Evolutionary conservation across 2,329 filamentous ascomycete species (phyloP), one percentile per base, ranked within the genome.

Genomic region (Leptographium galeiforme): DNA sequence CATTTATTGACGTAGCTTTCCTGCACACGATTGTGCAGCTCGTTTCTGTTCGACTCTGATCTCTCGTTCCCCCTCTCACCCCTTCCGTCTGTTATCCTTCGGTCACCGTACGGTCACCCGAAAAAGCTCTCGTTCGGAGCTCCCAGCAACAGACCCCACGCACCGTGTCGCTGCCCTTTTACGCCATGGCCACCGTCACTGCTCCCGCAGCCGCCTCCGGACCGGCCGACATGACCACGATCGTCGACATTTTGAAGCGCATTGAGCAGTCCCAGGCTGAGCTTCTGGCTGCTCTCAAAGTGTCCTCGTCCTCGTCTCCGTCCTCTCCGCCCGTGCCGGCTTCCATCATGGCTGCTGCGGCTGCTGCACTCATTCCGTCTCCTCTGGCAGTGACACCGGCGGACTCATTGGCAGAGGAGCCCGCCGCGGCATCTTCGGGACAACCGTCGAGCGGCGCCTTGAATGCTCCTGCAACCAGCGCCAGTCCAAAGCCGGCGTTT

Each of bases 401-500:
- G 19, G 30, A 41, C n/a, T 6, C 41, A 38, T 58, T 60, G 34
- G 58, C 54, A 49, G 61, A 63, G 16, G 60, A 60, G 16, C 57
- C 59, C 30, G 56, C 58, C 6, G 58, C 62, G 39, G 54, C 61
- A 30, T 53, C 61, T 5, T 10, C 50, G 7, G 58, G 57, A 25
- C 40, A 39, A 4, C 45, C 30, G 43, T 13, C 51, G 5, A n/a
- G 50, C 58, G 13, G 57, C 64, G 5, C 30, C 32, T n/a, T 32
- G 45, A 47, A 32, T 30, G 18, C 45, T 5, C 16, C 45, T 5
- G 45, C 45, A 11, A 16, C 45, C 4, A 34, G 30, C 32, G 13
- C n/a, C 45, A 62, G 61, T 18, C 66, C 70, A 57, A 72, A 72
- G 56, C 67, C 74, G 6, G 68, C 67, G 5, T 72, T 77, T 57